phyloP scores from a whole-genome alignment of 2,329 filamentous ascomycete species.

The Diaporthe aspalathi region DNA sequence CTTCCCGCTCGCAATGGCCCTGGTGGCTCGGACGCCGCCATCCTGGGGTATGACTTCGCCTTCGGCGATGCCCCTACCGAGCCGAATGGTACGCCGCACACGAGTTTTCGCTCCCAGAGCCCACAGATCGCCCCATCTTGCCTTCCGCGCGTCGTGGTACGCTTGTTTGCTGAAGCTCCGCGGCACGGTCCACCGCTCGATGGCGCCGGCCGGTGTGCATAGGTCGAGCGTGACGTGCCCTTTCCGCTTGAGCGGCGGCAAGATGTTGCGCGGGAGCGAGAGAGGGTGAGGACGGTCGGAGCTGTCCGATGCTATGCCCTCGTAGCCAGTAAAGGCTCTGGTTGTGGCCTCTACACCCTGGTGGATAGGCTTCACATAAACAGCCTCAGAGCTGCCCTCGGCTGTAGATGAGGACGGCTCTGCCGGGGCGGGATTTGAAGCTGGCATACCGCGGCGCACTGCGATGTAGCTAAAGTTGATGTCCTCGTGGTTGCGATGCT shows the following conservation, averaged over 20 bases:
- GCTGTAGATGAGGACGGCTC: slow-evolving; percentile 52
- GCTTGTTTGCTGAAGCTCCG: slow-evolving; percentile 82
- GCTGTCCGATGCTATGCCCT: slow-evolving; percentile 53
- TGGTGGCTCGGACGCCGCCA: slow-evolving; percentile 57
- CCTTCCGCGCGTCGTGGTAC: slow-evolving; percentile 93
- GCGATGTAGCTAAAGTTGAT: slow-evolving; percentile 91
- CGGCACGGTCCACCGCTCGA: slow-evolving; percentile 95
- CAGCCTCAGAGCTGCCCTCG: slow-evolving; percentile 45
- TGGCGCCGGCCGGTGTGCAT: slow-evolving; percentile 84
- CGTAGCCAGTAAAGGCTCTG: slow-evolving; percentile 79
- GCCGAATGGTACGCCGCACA: slow-evolving; percentile 68
- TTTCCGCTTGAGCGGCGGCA: slow-evolving; percentile 85
- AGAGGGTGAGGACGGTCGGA: slow-evolving; percentile 64
- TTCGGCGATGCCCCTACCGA: slow-evolving; percentile 60
- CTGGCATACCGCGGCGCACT: slow-evolving; percentile 77
- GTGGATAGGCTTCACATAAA: slow-evolving; percentile 44
- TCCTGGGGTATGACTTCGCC: slow-evolving; percentile 50
- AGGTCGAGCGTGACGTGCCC: slow-evolving; percentile 91
- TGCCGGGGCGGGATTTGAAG: slow-evolving; percentile 36
- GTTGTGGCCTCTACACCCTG: slow-evolving; percentile 69
- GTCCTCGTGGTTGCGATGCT: slow-evolving; percentile 86
- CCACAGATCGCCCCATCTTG: slow-evolving; percentile 94
- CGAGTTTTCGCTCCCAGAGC: slow-evolving; percentile 92
- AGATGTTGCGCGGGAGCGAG: slow-evolving; percentile 80
- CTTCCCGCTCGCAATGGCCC: slow-evolving; percentile 46